Conservation (phyloP, 768 basidiomycete species). For the Leccinum truebloodii region DNA sequence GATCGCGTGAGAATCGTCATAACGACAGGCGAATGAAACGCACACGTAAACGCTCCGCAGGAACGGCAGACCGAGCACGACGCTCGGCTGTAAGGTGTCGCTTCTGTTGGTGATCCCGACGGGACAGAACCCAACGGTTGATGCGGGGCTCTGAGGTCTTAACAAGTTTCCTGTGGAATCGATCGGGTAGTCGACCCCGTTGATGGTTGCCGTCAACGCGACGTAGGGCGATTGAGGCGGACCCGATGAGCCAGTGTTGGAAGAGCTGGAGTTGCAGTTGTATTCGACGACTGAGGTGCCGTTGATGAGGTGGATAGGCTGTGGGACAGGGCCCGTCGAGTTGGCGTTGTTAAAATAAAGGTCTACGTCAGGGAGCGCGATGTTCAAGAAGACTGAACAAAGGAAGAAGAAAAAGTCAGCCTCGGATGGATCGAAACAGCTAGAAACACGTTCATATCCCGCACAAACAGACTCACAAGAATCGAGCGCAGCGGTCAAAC, state of each 20-base stretch:
- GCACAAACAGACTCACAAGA: slow-evolving; percentile 20
- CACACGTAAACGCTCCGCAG: slow-evolving; percentile 35
- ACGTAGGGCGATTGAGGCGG: slow-evolving; percentile 22
- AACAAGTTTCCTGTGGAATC: slow-evolving; percentile 27
- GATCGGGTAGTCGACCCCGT: slow-evolving; percentile 34
- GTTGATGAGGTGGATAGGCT: not conserved
- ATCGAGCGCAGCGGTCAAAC: slow-evolving; percentile 24
- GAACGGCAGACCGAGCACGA: slow-evolving; percentile 29
- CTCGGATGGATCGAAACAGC: not conserved
- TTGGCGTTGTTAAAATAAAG: slow-evolving; percentile 20
- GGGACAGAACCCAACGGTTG: slow-evolving; percentile 13
- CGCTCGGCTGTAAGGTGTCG: slow-evolving; percentile 14
- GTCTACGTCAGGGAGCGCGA: slow-evolving; percentile 20
- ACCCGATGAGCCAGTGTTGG: not conserved
- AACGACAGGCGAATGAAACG: not conserved
- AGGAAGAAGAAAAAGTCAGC: not conserved
- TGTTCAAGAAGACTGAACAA: slow-evolving; percentile 14
- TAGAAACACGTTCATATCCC: not conserved
- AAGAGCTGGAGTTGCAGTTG: slow-evolving; percentile 15
- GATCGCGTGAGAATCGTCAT: not conserved
- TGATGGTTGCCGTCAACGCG: slow-evolving; percentile 30
- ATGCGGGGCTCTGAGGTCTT: slow-evolving; percentile 6
- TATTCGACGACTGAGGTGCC: slow-evolving; percentile 9
- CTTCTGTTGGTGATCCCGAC: slow-evolving; percentile 22
- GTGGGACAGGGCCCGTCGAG: slow-evolving; percentile 27